These are phyloP conservation scores for Ogataea salicorniae DNA, from an alignment of 805 yeast species.

Conservation along the genomic window DNA sequence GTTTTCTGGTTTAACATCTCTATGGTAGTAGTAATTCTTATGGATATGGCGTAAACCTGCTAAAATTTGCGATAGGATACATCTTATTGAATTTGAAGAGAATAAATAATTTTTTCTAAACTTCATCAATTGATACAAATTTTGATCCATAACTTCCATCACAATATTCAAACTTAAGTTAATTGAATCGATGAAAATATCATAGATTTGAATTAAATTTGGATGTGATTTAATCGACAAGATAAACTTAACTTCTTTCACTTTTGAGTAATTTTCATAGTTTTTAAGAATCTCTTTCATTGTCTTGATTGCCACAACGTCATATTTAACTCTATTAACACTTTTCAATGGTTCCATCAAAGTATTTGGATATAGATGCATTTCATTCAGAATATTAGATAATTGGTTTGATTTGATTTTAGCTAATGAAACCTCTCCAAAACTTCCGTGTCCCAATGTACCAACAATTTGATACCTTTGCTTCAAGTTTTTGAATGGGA, in stretches of 20 bases:
- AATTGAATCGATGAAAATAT: constrained; percentile 66
- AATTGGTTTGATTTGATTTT: constrained; percentile 33
- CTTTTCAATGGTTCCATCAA: constrained; percentile 40
- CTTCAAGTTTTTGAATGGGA: constrained; percentile 38
- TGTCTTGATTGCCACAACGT: constrained; percentile 74
- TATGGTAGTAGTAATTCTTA: constrained; percentile 59
- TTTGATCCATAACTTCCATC: constrained; percentile 87
- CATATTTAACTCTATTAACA: constrained; percentile 12
- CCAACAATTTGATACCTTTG: constrained; percentile 46
- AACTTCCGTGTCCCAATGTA: constrained; percentile 67
- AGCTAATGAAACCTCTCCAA: constrained; percentile 67
- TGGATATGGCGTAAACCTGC: constrained; percentile 84
- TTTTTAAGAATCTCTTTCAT: constrained; percentile 53
- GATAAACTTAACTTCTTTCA: constrained; percentile 66
- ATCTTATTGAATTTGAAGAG: constrained; percentile 53
- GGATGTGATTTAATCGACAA: constrained; percentile 65
- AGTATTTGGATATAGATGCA: constrained; percentile 36
- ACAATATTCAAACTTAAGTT: constrained; percentile 65
- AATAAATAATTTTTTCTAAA: constrained; percentile 50
- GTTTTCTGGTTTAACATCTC: constrained; percentile 94
- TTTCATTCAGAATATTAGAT: constrained; percentile 11
- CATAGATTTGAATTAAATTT: constrained; percentile 68
- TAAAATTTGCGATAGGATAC: constrained; percentile 66
- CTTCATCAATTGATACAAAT: constrained; percentile 70
- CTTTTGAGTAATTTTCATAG: constrained; percentile 51